These are phyloP conservation scores for Phialophora chinensis DNA, from an alignment of 2,329 filamentous ascomycete species.

Conservation along the genomic window DNA sequence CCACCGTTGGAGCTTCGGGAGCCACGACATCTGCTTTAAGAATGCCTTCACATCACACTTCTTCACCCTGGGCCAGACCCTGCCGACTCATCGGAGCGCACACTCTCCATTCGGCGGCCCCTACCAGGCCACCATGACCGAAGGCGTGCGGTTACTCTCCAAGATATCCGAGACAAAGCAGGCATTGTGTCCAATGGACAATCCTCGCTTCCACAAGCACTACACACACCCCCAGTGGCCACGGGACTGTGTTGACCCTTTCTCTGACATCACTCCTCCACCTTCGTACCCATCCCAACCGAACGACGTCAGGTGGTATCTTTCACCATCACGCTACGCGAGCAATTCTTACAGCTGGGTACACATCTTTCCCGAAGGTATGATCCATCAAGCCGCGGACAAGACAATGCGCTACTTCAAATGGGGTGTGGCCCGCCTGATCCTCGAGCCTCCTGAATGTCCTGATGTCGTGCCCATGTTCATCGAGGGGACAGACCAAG, in stretches of 20 bases:
- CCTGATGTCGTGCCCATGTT: conserved; percentile 94
- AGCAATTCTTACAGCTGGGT: conserved; percentile 80
- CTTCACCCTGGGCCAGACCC: conserved; percentile 86
- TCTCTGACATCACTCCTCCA: conserved; percentile 53
- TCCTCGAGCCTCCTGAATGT: conserved; percentile 84
- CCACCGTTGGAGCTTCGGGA: conserved; percentile 86
- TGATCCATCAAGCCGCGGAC: conserved; percentile 77
- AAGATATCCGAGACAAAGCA: conserved; percentile 51
- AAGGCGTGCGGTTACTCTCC: conserved; percentile 84
- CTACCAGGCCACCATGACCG: conserved; percentile 85
- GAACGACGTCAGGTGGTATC: conserved; percentile 68
- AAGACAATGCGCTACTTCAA: conserved; percentile 94
- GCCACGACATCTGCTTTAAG: conserved; percentile 93
- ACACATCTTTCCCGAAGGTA: conserved; percentile 94
- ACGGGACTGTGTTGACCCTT: conserved; percentile 57
- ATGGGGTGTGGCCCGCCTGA: conserved; percentile 91
- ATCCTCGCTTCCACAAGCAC: conserved; percentile 26
- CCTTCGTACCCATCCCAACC: conserved; percentile 57
- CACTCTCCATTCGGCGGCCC: conserved; percentile 82
- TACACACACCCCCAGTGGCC: conserved; percentile 57
- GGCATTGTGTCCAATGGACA: conserved; percentile 29
- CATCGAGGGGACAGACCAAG: conserved; percentile 83
- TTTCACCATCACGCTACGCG: conserved; percentile 73
- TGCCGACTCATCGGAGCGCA: conserved; percentile 82
- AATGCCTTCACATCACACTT: conserved; percentile 74